Conservation (phyloP, 2,329 filamentous ascomycete genomes). For the Pyricularia grisea region DNA sequence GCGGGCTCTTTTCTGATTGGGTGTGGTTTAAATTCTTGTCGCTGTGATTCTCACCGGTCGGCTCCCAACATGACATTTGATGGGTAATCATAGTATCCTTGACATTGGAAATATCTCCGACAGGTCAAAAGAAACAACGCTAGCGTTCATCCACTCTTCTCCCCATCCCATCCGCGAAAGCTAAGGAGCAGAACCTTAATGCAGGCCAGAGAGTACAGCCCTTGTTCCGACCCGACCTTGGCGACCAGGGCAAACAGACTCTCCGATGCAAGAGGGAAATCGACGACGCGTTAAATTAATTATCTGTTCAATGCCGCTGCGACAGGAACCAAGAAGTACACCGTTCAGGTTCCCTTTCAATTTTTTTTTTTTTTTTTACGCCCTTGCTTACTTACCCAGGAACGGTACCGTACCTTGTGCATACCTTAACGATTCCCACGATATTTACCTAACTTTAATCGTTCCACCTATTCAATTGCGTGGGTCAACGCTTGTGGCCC, state of each 20-base stretch:
- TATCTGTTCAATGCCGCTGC: not conserved
- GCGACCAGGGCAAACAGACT: not conserved
- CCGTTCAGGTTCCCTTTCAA: not conserved
- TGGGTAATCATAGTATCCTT: not conserved
- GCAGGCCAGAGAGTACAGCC: not conserved
- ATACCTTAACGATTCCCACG: too few species aligned
- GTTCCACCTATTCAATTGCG: not conserved
- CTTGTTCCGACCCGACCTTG: not conserved
- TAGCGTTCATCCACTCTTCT: not conserved
- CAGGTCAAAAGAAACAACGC: not conserved
- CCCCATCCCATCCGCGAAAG: not conserved
- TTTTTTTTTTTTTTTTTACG: not conserved
- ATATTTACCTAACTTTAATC: not conserved
- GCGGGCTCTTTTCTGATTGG: too few species aligned
- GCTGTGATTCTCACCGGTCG: too few species aligned
- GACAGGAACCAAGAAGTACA: not conserved
- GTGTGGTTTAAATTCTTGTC: too few species aligned
- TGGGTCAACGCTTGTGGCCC: not conserved
- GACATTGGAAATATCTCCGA: not conserved
- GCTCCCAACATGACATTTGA: not conserved
- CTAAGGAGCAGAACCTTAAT: not conserved
- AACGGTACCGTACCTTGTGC: not conserved
- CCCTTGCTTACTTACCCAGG: not conserved
- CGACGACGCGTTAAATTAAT: not conserved
- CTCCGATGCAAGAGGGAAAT: not conserved